phyloP scores from a whole-genome alignment of 176 grass and related monocot genomes.

The Oryza glumipatula region DNA sequence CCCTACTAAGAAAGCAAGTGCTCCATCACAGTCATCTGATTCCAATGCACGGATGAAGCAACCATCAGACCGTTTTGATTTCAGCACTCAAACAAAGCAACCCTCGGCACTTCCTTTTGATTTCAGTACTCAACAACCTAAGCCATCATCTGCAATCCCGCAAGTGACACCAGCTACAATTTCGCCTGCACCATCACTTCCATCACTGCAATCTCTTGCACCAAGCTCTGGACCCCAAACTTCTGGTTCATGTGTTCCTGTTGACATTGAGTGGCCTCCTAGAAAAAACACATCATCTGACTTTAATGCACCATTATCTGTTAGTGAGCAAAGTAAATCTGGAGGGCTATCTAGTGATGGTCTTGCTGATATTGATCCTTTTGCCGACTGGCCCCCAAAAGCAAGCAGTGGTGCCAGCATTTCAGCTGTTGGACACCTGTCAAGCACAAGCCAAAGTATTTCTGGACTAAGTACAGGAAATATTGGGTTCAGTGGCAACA shows the following conservation, averaged over 20 bases:
- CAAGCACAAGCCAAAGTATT: slow-evolving; percentile 52
- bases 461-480: slow-evolving; percentile 49
- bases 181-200: slow-evolving; percentile 38
- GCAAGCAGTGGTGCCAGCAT: slow-evolving; percentile 42
- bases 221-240: slow-evolving; percentile 49
- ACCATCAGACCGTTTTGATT: slow-evolving; percentile 47
- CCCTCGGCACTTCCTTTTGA: slow-evolving; percentile 35
- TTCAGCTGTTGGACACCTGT: slow-evolving; percentile 31
- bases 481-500: slow-evolving; percentile 45
- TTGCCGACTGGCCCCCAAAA: slow-evolving; percentile 94
- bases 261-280: slow-evolving; percentile 95
- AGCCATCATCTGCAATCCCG: slow-evolving; percentile 40
- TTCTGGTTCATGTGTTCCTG: slow-evolving; percentile 65
- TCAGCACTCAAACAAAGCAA: slow-evolving; percentile 63
- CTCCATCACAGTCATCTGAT: slow-evolving; percentile 45
- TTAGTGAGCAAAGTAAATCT: slow-evolving; percentile 60
- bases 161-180: slow-evolving; percentile 47
- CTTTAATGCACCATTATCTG: slow-evolving; percentile 37
- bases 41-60: slow-evolving; percentile 48
- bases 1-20: slow-evolving; percentile 63
- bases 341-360: slow-evolving; percentile 34
- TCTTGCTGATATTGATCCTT: slow-evolving; percentile 89
- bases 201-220: slow-evolving; percentile 51
- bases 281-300: slow-evolving; percentile 62
- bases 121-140: slow-evolving; percentile 56